A percentile compares a stretch with the other conserved stretches of the same genome.
phyloP scores from a whole-genome alignment of 768 basidiomycete genomes.

The Ramaria sp. region DNA sequence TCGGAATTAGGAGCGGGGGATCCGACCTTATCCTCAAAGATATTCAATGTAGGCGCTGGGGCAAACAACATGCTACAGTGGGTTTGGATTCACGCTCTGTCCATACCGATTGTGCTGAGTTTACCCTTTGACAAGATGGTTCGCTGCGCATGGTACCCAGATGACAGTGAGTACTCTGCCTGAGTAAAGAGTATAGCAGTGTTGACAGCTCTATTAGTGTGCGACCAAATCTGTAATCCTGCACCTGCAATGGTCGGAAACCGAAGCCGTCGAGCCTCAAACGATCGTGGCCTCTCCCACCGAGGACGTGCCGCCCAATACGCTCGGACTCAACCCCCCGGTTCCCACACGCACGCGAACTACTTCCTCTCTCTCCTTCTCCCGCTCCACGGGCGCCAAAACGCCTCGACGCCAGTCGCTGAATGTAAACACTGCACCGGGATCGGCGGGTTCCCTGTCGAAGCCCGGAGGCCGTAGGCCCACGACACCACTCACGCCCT shows the following conservation, averaged over 20 bases:
- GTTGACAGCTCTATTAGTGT: constrained; percentile 37
- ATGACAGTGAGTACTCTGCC: constrained; percentile 63
- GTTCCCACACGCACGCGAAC: constrained; percentile 25
- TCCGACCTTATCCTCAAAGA: constrained; percentile 50
- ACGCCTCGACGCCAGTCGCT: constrained; percentile 11
- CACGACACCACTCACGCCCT: constrained; percentile 36
- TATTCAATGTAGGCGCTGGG: constrained; percentile 70
- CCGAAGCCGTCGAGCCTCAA: constrained; percentile 2
- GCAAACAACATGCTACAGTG: constrained; percentile 84
- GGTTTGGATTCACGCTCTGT: constrained; percentile 15
- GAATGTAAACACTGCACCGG: constrained; percentile 20
- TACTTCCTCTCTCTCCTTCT: constrained; percentile 42
- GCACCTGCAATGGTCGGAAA: constrained; percentile 80
- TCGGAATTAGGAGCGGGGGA: constrained; percentile 64
- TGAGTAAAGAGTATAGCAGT: background rate
- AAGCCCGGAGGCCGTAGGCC: constrained; percentile 31
- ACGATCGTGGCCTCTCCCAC: constrained; percentile 4
- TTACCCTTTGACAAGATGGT: constrained; percentile 46
- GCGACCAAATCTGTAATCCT: constrained; percentile 82
- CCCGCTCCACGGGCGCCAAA: constrained; percentile 32
- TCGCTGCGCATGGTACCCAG: constrained; percentile 80
- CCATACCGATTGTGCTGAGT: background rate
- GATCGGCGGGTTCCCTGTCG: constrained; percentile 26
- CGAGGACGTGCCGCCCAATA: background rate
- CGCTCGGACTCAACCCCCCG: constrained; percentile 17